Conservation (phyloP, 1,139 yeast species). For the Candida frijolesensis region DNA sequence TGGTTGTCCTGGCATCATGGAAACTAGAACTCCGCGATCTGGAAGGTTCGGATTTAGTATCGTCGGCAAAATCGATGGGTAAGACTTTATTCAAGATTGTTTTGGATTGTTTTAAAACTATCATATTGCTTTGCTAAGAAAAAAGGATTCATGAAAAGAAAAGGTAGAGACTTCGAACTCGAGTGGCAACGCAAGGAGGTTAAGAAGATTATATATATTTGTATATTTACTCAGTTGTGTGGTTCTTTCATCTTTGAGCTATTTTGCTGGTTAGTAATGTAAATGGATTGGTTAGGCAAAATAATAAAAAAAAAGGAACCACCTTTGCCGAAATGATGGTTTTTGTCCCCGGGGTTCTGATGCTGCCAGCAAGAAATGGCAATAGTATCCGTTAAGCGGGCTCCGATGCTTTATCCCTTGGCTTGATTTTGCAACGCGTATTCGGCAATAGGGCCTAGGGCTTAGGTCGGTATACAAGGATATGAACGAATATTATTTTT, state of each 20-base stretch:
- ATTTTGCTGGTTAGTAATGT: not conserved
- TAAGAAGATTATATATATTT: not conserved
- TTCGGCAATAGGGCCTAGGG: no score
- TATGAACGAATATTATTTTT: not conserved
- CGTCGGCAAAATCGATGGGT: slow-evolving; percentile 8
- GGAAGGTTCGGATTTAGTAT: not conserved
- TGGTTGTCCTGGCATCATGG: slow-evolving; percentile 1
- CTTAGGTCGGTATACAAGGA: no score
- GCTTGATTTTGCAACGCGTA: no score
- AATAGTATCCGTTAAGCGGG: no score
- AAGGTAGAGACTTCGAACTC: not conserved
- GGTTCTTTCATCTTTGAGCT: not conserved
- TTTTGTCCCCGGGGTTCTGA: no score
- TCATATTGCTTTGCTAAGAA: slow-evolving; percentile 4
- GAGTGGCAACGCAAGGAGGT: no score
- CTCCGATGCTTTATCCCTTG: no score
- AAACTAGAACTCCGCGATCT: not conserved
- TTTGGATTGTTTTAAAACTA: slow-evolving; percentile 12
- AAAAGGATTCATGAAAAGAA: no score
- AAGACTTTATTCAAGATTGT: slow-evolving; percentile 12
- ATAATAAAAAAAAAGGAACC: not conserved
- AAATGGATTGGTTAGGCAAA: not conserved
- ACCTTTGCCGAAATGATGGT: not conserved
- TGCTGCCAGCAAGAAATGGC: no score
- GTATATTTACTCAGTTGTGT: not conserved